Conservation (phyloP, 225 moss, liverwort and hornwort genomes). For the Pseudisothecium myosuroides region DNA sequence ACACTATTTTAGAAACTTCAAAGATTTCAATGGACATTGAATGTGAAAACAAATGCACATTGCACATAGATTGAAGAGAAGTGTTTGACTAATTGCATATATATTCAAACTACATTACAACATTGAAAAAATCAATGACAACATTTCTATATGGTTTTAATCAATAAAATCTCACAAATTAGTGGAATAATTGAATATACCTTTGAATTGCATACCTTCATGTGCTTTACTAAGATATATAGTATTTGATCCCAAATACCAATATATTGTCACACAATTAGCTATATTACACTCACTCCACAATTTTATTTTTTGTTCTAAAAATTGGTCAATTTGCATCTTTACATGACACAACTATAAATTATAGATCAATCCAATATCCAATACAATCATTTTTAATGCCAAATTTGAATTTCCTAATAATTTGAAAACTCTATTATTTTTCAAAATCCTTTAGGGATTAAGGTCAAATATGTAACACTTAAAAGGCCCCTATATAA, state of each 20-base stretch:
- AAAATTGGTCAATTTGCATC: not conserved
- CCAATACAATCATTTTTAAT: not conserved
- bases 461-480: not conserved
- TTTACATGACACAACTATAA: not conserved
- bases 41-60: not conserved
- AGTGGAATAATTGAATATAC: not conserved
- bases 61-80: not conserved
- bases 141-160: not conserved
- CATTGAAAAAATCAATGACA: not conserved
- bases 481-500: not conserved
- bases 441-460: not conserved
- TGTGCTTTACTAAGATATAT: not conserved
- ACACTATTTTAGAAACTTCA: not conserved
- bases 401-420: not conserved
- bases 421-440: accelerated
- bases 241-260: not conserved
- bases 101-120: not conserved
- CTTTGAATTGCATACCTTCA: not conserved
- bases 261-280: not conserved
- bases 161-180: not conserved
- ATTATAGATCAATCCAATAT: not conserved
- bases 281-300: not conserved
- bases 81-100: not conserved
- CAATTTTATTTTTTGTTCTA: not conserved
- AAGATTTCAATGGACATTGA: not conserved